Evolutionary conservation across 371 early-diverging fungal genomes (phyloP).

Genomic region (Umbelopsis sp.): DNA sequence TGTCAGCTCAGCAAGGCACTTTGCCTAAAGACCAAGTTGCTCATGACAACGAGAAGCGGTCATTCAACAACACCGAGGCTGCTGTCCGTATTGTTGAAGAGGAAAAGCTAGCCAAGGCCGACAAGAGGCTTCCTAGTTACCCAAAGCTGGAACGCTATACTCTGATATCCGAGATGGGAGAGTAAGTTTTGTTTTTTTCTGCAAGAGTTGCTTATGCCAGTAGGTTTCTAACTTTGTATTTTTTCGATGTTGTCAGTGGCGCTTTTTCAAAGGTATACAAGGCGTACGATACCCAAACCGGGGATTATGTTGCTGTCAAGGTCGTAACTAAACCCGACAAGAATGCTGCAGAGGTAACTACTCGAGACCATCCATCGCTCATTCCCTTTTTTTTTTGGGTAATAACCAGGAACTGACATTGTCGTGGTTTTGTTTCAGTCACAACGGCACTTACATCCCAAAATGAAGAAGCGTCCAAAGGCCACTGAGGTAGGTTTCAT

Average conservation of each 20-base stretch:
- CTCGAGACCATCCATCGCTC: background rate
- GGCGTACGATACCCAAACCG: conserved; percentile 59
- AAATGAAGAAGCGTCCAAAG: conserved; percentile 45
- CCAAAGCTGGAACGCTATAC: conserved; percentile 65
- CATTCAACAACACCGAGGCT: conserved; percentile 25
- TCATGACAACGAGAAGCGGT: conserved; percentile 11
- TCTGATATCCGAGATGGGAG: conserved; percentile 68
- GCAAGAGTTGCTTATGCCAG: background rate
- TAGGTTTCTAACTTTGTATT: background rate
- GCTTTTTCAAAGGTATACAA: conserved; percentile 84
- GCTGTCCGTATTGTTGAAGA: conserved; percentile 39
- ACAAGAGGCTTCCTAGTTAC: conserved; percentile 43
- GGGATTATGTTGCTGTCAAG: conserved; percentile 80
- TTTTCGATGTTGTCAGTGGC: conserved; percentile 54
- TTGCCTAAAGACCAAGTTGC: background rate
- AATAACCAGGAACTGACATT: background rate
- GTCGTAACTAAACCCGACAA: conserved; percentile 69
- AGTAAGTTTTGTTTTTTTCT: conserved; percentile 51
- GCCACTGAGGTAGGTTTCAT: conserved; percentile 40
- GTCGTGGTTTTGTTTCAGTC: conserved; percentile 31
- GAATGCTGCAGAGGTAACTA: conserved; percentile 54
- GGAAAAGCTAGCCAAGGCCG: conserved; percentile 38
- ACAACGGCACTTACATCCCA: conserved; percentile 42
- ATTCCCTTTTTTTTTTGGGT: background rate
- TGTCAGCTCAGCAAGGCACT: background rate